These are phyloP conservation scores for Darksidea phi DNA, from an alignment of 495 filamentous ascomycete species.

Conservation along the genomic window DNA sequence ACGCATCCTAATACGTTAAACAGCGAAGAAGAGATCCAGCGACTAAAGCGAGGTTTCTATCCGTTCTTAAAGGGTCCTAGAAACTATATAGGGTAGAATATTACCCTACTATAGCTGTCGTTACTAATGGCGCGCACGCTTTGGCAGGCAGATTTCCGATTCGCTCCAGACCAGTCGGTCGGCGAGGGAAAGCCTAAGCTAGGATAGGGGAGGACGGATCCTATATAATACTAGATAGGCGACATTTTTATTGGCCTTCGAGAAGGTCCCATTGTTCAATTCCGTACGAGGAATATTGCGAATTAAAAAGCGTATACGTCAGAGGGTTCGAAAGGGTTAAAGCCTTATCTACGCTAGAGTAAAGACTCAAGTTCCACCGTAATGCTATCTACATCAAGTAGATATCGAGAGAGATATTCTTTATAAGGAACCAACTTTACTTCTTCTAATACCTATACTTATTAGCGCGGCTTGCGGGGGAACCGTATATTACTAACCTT, in stretches of 20 bases:
- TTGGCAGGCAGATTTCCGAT: not conserved
- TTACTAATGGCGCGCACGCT: not conserved
- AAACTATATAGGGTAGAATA: conserved; percentile 2
- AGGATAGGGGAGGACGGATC: not conserved
- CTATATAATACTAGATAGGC: not conserved
- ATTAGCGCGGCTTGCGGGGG: not conserved
- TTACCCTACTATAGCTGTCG: not conserved
- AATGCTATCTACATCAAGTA: not conserved
- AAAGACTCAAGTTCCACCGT: not conserved
- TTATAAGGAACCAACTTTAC: not conserved
- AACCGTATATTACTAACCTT: not conserved
- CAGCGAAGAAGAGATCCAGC: not conserved
- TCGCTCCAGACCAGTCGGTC: not conserved
- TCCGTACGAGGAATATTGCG: not conserved
- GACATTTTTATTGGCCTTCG: not conserved
- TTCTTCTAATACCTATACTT: not conserved
- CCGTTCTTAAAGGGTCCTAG: not conserved
- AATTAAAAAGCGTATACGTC: not conserved
- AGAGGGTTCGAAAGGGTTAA: not conserved
- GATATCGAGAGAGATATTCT: not conserved
- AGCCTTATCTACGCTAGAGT: not conserved
- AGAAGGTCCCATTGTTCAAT: not conserved
- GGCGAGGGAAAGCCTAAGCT: not conserved
- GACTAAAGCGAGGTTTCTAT: not conserved
- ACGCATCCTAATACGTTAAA: not conserved